A percentile compares a stretch with the other conserved stretches of the same genome.
Conservation (phyloP, 208 protist species). For the Crithidia expoeki region DNA sequence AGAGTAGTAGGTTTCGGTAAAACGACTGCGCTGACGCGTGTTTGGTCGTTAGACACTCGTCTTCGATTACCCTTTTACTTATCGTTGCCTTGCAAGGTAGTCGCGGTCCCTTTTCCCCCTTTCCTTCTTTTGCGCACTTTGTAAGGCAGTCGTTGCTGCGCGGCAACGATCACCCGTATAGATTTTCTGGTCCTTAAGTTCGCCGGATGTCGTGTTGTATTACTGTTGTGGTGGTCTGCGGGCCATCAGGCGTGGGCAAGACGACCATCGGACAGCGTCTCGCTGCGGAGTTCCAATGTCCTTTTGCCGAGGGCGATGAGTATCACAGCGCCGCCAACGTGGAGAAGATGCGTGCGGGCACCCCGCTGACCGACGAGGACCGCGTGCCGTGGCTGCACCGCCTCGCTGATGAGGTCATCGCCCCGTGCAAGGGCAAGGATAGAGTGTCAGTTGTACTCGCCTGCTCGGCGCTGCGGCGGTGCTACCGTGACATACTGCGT, state of each 20-base stretch:
- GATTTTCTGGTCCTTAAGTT: background rate
- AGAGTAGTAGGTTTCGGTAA: too few relatives aligned
- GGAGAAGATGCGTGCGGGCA: slow-evolving; percentile 68
- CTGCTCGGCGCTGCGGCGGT: slow-evolving; percentile 64
- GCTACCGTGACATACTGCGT: slow-evolving; percentile 68
- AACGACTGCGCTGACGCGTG: too few relatives aligned
- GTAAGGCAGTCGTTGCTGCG: background rate
- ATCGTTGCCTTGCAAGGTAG: too few relatives aligned
- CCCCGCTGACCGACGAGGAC: slow-evolving; percentile 77
- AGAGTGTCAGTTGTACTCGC: slow-evolving; percentile 50
- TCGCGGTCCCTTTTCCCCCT: too few relatives aligned
- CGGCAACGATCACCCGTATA: background rate
- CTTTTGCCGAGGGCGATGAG: slow-evolving; percentile 74
- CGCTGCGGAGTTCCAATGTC: slow-evolving; percentile 42
- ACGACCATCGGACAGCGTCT: slow-evolving; percentile 66
- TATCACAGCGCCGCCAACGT: slow-evolving; percentile 64
- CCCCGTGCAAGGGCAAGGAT: slow-evolving; percentile 7
- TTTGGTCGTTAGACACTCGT: too few relatives aligned
- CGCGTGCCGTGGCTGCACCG: slow-evolving; percentile 70
- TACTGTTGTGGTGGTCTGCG: slow-evolving; percentile 65
- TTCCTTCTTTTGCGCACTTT: background rate
- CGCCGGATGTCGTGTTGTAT: slow-evolving; percentile 21
- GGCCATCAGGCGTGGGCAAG: slow-evolving; percentile 80
- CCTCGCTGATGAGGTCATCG: slow-evolving; percentile 49
- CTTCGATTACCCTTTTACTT: too few relatives aligned